Evolutionary conservation across 768 basidiomycete genomes (phyloP), one percentile per base, ranked within the genome.

Genomic region (Hemileccinum impolitum): DNA sequence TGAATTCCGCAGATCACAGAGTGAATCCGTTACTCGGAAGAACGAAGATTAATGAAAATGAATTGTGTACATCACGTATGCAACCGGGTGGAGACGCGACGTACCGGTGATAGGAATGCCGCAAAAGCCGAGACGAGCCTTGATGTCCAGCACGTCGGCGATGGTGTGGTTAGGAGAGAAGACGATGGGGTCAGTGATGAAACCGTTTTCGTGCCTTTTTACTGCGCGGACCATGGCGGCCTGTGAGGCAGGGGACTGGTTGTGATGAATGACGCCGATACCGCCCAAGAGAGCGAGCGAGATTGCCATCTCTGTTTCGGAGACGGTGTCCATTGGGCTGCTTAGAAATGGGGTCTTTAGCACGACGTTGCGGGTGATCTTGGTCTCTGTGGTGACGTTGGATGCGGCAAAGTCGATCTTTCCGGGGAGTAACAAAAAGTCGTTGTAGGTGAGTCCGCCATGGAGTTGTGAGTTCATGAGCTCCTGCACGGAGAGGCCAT

Each of bases 281-380:
- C 95, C 96, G 42, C 96, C 96, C 48, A 94, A 81, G 46, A 99
- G 84, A 78, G 93, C 92, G 79, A 95, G 84, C 43, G 85, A 75
- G 64, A 95, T 92, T 26, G 91, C 92, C 90, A 94, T 95, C 51
- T 90, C 84, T 46, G 79, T 82, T 71, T 97, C 96, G 1, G 96
- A 98, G 59, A 98, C 96, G 39, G 96, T 99, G 74, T 99, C 96
- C 96, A 99, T 99, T 14, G 96, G 95, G 44, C 91, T 94, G 67
- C 92, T 95, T 75, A 97, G 76, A 72, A 99, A 95, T 0, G 95
- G 96, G 0, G 94, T 94, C 73, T 93, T 97, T 60, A 99, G 77
- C 37, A 75, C 72, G 59, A 97, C 90, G 58, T 96, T 96, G 48
- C 88, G 84, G 19, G 95, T 96, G 50, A 99, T 84, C 47, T 78